A percentile compares a stretch with the other conserved stretches of the same genome.
Evolutionary conservation across 73 alveolate genomes (phyloP).

Genomic region (Stentor coeruleus): DNA sequence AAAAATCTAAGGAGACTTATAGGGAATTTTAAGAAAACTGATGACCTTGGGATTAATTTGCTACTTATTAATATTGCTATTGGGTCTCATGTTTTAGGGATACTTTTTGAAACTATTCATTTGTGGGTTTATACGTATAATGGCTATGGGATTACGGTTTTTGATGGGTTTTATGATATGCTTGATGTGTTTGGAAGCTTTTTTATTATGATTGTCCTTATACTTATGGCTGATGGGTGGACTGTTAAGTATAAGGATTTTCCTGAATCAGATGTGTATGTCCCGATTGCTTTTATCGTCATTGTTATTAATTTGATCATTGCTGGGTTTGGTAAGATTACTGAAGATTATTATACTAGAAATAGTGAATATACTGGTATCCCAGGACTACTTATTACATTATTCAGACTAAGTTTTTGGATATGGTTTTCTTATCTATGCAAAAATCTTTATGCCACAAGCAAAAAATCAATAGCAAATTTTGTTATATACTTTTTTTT

Average conservation of each 20-base stretch:
- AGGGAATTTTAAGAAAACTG: constrained; percentile 9
- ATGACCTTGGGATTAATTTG: not conserved
- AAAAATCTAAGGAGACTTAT: not conserved
- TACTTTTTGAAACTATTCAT: not conserved
- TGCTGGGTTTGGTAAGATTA: not conserved
- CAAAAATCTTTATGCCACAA: not conserved
- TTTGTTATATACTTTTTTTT: not conserved
- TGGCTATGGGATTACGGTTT: constrained; percentile 2
- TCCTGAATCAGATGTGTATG: constrained; percentile 3
- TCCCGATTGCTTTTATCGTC: constrained; percentile 16
- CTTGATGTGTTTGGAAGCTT: not conserved
- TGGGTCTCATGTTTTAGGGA: not conserved
- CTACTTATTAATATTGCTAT: not conserved
- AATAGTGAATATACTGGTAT: not conserved
- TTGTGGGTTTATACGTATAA: not conserved
- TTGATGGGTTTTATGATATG: not conserved
- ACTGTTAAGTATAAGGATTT: not conserved
- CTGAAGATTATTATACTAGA: constrained; percentile 8
- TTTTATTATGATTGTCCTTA: not conserved
- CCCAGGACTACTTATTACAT: not conserved
- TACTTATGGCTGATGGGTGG: constrained; percentile 27
- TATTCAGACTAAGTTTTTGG: constrained; percentile 8
- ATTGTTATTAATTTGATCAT: not conserved
- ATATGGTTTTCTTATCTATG: not conserved
- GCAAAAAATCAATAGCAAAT: not conserved